Conservation (phyloP, 768 basidiomycete species). For the Pleurotus ostreatus region DNA sequence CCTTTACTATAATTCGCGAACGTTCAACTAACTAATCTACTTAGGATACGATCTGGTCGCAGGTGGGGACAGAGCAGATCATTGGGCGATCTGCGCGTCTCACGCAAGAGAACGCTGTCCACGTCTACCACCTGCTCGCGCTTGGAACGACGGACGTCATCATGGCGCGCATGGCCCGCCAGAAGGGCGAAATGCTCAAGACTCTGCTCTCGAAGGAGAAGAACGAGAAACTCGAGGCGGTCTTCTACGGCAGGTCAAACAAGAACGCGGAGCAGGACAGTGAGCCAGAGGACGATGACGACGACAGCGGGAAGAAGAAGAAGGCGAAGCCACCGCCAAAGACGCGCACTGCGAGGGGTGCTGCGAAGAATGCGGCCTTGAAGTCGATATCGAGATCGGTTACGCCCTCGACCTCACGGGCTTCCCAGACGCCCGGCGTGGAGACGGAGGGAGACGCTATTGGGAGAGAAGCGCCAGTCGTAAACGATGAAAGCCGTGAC, state of each 20-base stretch:
- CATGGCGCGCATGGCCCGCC: background rate
- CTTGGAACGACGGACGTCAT: conserved; percentile 6
- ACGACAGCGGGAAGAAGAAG: background rate
- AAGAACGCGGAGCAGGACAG: background rate
- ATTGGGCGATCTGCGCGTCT: conserved; percentile 5
- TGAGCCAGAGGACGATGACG: background rate
- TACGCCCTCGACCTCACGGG: too few relatives aligned
- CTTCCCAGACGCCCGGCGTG: too few relatives aligned
- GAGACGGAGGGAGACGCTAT: too few relatives aligned
- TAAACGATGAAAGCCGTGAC: too few relatives aligned
- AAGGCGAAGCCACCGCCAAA: background rate
- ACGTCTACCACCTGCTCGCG: conserved; percentile 7
- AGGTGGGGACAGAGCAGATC: background rate
- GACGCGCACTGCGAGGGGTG: background rate
- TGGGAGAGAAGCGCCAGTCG: too few relatives aligned
- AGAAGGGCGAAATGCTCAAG: conserved; percentile 4
- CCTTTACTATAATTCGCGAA: background rate
- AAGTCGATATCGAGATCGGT: too few relatives aligned
- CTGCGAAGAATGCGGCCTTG: too few relatives aligned
- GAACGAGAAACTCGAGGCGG: background rate
- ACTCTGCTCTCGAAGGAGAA: background rate
- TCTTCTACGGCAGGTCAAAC: background rate
- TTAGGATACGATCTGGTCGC: conserved; percentile 10
- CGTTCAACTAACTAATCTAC: background rate
- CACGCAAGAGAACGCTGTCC: conserved; percentile 7